These are phyloP conservation scores for Pilobolus umbonatus DNA, from an alignment of 192 early-diverging fungal species.

Conservation along the genomic window DNA sequence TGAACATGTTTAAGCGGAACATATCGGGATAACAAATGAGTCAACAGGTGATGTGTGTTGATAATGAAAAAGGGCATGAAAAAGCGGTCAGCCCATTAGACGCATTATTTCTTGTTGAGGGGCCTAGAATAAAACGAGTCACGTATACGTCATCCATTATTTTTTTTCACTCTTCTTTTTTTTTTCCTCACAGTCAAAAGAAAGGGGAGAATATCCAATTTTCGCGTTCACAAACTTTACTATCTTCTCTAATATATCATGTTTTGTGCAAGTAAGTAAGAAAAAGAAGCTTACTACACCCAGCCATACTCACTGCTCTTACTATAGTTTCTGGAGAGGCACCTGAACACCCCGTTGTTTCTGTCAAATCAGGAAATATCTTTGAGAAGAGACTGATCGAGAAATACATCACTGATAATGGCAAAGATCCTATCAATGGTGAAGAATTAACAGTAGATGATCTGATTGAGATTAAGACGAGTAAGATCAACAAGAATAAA, in stretches of 20 bases:
- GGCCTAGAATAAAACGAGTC: too few relatives aligned
- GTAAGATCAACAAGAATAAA: constrained; percentile 33
- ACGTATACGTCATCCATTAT: too few relatives aligned
- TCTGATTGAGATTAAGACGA: constrained; percentile 63
- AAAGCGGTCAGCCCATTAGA: too few relatives aligned
- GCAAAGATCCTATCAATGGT: constrained; percentile 77
- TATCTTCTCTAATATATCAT: constrained; percentile 13
- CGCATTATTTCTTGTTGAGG: too few relatives aligned
- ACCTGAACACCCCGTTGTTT: constrained; percentile 85
- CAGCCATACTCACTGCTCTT: not conserved
- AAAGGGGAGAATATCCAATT: not conserved
- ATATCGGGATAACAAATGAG: too few relatives aligned
- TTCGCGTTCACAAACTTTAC: not conserved
- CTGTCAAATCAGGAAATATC: constrained; percentile 74
- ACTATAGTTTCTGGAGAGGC: constrained; percentile 86
- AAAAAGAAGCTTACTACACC: not conserved
- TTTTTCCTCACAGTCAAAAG: constrained; percentile 4
- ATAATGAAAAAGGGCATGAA: too few relatives aligned
- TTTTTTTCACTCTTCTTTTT: constrained; percentile 1
- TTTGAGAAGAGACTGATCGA: constrained; percentile 85
- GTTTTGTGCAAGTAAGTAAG: constrained; percentile 38
- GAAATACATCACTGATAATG: constrained; percentile 82
- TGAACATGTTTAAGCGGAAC: too few relatives aligned
- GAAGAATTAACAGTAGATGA: constrained; percentile 68
- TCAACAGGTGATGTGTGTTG: too few relatives aligned